phyloP scores from a whole-genome alignment of 1,139 yeast genomes.

The Blastobotrys malaysiensis region DNA sequence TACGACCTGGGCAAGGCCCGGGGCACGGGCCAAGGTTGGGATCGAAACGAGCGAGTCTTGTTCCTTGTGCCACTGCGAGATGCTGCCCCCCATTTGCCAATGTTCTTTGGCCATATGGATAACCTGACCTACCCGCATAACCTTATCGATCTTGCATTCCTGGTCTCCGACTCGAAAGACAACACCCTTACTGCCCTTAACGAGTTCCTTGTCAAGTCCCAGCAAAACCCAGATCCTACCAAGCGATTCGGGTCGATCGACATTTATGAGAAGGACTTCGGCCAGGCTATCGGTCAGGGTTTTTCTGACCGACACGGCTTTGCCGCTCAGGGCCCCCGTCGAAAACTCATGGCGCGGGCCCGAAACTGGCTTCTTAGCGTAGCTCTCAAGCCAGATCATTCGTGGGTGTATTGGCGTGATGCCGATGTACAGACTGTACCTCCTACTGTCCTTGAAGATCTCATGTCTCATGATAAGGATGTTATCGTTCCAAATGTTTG shows the following conservation, averaged over 20 bases:
- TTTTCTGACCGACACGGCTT: conserved; percentile 76
- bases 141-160: conserved; percentile 57
- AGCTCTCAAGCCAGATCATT: conserved; percentile 60
- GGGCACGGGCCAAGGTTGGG: conserved; percentile 54
- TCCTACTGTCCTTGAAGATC: conserved; percentile 53
- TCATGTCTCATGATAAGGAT: conserved; percentile 60
- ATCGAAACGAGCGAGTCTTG: conserved; percentile 50
- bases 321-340: conserved; percentile 67
- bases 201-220: conserved; percentile 43
- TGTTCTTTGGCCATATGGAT: conserved; percentile 57
- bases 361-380: conserved; percentile 64
- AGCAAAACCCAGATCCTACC: conserved; percentile 50
- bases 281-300: conserved; percentile 72
- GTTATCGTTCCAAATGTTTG: conserved; percentile 84
- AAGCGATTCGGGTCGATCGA: conserved; percentile 57
- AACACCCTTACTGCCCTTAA: conserved; percentile 49
- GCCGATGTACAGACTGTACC: conserved; percentile 66
- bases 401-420: conserved; percentile 80
- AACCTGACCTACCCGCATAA: conserved; percentile 63
- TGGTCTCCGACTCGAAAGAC: conserved; percentile 66
- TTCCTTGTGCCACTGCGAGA: conserved; percentile 67
- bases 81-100: conserved; percentile 61
- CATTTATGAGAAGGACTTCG: conserved; percentile 58
- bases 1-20: conserved; percentile 49
- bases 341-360: conserved; percentile 69